A percentile compares a stretch with the other conserved stretches of the same genome.
Conservation (phyloP, 768 basidiomycete species). For the Cystoderma amianthinum region DNA sequence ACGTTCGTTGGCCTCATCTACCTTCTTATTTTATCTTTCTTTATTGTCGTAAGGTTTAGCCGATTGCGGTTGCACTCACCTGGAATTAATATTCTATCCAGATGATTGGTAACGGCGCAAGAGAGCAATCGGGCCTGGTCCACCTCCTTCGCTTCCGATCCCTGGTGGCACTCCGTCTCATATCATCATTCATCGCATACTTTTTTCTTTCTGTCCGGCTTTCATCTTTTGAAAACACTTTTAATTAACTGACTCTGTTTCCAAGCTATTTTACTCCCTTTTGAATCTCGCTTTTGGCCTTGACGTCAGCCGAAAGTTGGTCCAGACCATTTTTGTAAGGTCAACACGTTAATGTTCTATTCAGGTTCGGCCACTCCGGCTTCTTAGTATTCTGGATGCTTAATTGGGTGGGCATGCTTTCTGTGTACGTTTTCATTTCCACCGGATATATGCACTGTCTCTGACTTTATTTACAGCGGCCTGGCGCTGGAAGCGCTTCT, state of each 20-base stretch:
- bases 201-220: conserved; percentile 21
- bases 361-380: conserved; percentile 40
- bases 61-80: background rate
- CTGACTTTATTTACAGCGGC: conserved; percentile 37
- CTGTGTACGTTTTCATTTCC: conserved; percentile 32
- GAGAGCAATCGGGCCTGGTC: conserved; percentile 20
- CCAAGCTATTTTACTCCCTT: conserved; percentile 50
- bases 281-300: conserved; percentile 55
- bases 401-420: conserved; percentile 49
- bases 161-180: conserved; percentile 19
- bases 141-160: conserved; percentile 15
- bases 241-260: too few species aligned
- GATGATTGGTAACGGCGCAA: conserved; percentile 23
- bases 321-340: background rate
- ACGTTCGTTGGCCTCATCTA: conserved; percentile 51
- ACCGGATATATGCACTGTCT: background rate
- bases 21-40: conserved; percentile 37
- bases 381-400: conserved; percentile 68
- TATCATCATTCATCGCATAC: conserved; percentile 16
- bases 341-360: background rate
- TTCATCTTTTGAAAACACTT: too few species aligned
- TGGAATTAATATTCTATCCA: conserved; percentile 4
- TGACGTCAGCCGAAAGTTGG: conserved; percentile 41
- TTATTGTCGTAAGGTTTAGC: conserved; percentile 30
- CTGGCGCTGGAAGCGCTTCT: conserved; percentile 55